Conservation (phyloP, 441 rosid genomes). For the Populus tomentosa region DNA sequence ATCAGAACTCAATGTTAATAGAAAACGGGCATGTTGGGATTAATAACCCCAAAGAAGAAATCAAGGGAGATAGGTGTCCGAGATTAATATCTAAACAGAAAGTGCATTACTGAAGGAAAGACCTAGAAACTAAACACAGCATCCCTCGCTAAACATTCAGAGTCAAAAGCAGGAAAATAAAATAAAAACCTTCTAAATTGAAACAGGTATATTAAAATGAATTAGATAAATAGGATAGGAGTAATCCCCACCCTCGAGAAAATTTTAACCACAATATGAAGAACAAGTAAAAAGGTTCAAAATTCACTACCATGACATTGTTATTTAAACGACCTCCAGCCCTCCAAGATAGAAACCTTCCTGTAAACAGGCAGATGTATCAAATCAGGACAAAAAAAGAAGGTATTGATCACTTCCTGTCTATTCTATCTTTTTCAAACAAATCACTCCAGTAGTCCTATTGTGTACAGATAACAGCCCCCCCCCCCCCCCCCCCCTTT, state of each 20-base stretch:
- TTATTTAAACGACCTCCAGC: constrained; percentile 40
- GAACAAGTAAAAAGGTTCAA: neutral
- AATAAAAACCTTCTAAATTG: neutral
- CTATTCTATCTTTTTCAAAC: neutral
- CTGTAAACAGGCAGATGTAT: constrained; percentile 31
- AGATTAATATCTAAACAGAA: neutral
- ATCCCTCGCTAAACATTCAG: neutral
- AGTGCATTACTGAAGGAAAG: neutral
- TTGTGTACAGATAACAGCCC: no score
- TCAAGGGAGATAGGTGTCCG: neutral
- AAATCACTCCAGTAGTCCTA: neutral
- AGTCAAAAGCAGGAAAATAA: neutral
- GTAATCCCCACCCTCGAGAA: neutral
- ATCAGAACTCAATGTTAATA: neutral
- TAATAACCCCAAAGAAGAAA: no score
- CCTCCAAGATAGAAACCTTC: constrained; percentile 65
- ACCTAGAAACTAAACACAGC: neutral
- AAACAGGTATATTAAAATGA: neutral
- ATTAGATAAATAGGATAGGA: neutral
- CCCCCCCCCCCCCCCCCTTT: neutral
- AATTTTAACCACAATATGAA: neutral
- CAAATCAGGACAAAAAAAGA: neutral
- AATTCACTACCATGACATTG: constrained; percentile 50
- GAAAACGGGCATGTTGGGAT: no score
- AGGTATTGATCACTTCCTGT: neutral